Conservation (phyloP, 176 grass and related monocot species). For the Secale cereale region DNA sequence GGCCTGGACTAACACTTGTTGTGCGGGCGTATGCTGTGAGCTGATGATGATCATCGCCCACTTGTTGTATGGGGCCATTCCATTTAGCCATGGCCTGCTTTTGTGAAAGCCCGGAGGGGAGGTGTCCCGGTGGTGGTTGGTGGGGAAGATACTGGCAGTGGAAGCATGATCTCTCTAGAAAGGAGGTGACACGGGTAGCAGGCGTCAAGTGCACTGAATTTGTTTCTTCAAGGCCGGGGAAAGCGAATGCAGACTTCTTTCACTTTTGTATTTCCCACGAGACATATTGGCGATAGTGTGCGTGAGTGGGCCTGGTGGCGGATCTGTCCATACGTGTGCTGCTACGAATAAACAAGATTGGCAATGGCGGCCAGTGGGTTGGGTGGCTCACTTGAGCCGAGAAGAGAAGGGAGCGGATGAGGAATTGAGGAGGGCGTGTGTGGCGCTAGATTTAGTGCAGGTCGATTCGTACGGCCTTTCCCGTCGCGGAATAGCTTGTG, state of each 20-base stretch:
- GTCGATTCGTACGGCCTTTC: background rate
- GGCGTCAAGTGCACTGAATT: background rate
- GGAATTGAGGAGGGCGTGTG: background rate
- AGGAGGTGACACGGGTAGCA: background rate
- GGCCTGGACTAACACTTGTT: background rate
- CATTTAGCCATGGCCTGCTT: background rate
- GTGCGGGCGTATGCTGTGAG: background rate
- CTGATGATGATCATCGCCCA: background rate
- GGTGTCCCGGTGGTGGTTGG: slow-evolving; percentile 17
- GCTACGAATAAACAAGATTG: background rate
- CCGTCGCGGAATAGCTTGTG: background rate
- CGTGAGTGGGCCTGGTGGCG: background rate
- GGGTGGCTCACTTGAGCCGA: background rate
- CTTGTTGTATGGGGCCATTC: background rate
- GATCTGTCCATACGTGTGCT: background rate
- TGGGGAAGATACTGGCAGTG: background rate
- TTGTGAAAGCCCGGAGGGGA: background rate
- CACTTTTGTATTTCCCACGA: background rate
- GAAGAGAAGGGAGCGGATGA: too few relatives aligned
- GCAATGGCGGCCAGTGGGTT: background rate
- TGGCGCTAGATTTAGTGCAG: background rate
- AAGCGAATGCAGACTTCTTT: background rate
- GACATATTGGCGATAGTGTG: background rate
- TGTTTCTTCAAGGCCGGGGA: background rate
- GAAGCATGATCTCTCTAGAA: slow-evolving; percentile 42